Evolutionary conservation across 2,329 filamentous ascomycete species (phyloP).

Genomic region (Arthroderma sp.): DNA sequence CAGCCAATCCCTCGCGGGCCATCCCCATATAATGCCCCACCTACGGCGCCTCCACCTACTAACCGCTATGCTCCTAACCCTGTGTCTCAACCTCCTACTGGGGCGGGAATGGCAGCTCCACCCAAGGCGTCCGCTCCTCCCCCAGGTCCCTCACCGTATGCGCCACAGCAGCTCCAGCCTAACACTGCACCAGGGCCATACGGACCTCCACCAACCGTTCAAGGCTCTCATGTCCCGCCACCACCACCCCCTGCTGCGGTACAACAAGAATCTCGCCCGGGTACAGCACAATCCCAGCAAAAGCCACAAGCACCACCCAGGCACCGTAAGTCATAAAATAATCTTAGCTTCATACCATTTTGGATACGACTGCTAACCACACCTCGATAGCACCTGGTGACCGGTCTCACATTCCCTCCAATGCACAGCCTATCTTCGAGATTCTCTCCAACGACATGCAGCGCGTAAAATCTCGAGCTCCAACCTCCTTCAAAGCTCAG

Average conservation of each 20-base stretch:
- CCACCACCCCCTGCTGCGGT: conserved; percentile 26
- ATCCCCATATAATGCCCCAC: conserved; percentile 77
- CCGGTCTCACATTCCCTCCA: conserved; percentile 70
- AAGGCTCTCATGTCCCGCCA: conserved; percentile 7
- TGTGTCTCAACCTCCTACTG: conserved; percentile 29
- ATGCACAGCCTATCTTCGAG: conserved; percentile 66
- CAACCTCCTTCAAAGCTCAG: conserved; percentile 71
- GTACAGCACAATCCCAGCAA: conserved; percentile 38
- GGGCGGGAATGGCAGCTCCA: conserved; percentile 31
- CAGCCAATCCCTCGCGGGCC: conserved; percentile 54
- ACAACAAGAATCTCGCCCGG: conserved; percentile 34
- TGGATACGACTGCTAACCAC: conserved; percentile 9
- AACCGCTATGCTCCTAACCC: conserved; percentile 59
- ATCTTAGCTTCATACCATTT: background rate
- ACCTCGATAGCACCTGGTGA: conserved; percentile 52
- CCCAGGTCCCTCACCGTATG: conserved; percentile 44
- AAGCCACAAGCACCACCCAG: conserved; percentile 43
- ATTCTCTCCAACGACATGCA: conserved; percentile 75
- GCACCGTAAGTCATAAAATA: conserved; percentile 45
- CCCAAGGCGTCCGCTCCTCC: conserved; percentile 25
- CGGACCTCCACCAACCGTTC: conserved; percentile 21
- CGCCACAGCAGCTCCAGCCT: conserved; percentile 36
- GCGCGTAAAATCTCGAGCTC: conserved; percentile 73
- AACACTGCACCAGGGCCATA: conserved; percentile 30
- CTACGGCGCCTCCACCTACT: conserved; percentile 52